Percentiles rank a stretch among this genome's conserved stretches.
Conservation (phyloP, 2,329 filamentous ascomycete genomes). For the Phialocephala sp. region DNA sequence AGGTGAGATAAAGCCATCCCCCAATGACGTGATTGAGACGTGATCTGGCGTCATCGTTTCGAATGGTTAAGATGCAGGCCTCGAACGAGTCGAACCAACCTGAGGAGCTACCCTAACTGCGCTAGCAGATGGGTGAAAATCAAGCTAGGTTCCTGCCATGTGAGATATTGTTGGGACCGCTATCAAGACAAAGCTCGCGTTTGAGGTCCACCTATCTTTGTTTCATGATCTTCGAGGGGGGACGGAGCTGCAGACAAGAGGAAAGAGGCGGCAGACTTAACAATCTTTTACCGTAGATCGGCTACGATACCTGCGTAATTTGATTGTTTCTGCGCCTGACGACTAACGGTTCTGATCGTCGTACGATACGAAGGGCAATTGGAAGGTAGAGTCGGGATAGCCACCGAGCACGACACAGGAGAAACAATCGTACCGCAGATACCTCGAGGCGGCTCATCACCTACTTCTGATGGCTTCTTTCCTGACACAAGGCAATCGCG, state of each 20-base stretch:
- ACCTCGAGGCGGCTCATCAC: not conserved
- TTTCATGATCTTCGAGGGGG: not conserved
- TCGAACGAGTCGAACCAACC: not conserved
- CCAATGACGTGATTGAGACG: not conserved
- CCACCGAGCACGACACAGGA: not conserved
- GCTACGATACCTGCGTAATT: not conserved
- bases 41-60: not conserved
- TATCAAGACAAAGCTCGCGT: not conserved
- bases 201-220: not conserved
- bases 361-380: not conserved
- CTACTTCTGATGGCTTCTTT: not conserved
- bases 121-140: not conserved
- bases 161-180: not conserved
- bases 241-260: not conserved
- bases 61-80: not conserved
- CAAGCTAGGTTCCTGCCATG: not conserved
- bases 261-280: not conserved
- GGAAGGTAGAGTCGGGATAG: not conserved
- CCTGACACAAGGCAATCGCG: not conserved
- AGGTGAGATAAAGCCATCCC: not conserved
- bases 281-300: not conserved
- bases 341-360: not conserved
- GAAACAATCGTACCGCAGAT: not conserved
- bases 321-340: not conserved
- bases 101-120: not conserved